phyloP scores from a whole-genome alignment of 257 asterid genomes.

The Solanum paucissectum region DNA sequence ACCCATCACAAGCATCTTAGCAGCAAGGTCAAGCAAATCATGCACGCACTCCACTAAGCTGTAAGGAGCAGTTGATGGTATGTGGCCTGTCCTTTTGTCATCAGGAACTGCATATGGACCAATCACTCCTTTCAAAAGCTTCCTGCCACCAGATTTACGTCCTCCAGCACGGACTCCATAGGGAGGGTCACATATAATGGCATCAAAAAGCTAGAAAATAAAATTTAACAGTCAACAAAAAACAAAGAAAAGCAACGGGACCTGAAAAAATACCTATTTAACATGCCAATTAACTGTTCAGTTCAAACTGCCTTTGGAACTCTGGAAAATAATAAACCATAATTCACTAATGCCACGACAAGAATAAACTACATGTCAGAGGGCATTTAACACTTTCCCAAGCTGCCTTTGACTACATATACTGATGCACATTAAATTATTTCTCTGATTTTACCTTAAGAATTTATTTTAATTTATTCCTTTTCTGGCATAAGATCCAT shows the following conservation, averaged over 20 bases:
- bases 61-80: constrained; percentile 94
- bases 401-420: background rate
- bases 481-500: background rate
- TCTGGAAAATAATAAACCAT: background rate
- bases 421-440: background rate
- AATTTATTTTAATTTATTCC: background rate
- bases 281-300: background rate
- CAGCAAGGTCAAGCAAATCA: constrained; percentile 89
- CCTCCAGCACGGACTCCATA: constrained; percentile 99
- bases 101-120: constrained; percentile 90
- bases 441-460: background rate
- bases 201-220: constrained; percentile 64
- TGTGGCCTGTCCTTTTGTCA: constrained; percentile 80
- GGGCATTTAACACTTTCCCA: background rate
- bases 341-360: background rate
- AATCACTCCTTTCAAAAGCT: constrained; percentile 76
- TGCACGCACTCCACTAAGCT: constrained; percentile 96
- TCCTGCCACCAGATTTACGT: constrained; percentile 99
- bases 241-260: background rate
- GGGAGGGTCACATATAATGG: constrained; percentile 97
- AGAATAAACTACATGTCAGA: background rate
- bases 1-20: constrained; percentile 77
- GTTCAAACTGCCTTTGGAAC: background rate
- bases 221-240: background rate
- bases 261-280: background rate